Conservation (phyloP, 75 land plant genomes). For the Sequoiadendron giganteum region DNA sequence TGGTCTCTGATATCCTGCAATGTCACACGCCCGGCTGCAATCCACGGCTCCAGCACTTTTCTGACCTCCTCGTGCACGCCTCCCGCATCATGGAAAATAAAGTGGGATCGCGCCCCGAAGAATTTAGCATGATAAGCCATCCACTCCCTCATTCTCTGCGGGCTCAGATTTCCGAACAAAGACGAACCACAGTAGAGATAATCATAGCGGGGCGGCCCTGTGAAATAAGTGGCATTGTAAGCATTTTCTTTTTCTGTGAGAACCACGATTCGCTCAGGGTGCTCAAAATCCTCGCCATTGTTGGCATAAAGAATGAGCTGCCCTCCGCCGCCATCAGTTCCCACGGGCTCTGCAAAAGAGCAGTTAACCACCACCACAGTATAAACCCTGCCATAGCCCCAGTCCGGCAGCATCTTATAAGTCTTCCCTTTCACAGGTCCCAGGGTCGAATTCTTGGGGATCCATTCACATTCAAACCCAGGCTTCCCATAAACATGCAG, state of each 20-base stretch:
- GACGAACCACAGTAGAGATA: constrained; percentile 91
- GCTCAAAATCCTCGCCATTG: constrained; percentile 13
- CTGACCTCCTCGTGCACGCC: constrained; percentile 59
- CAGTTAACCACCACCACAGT: constrained; percentile 48
- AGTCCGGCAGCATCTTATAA: constrained; percentile 27
- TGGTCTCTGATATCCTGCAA: constrained; percentile 75
- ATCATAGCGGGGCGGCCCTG: constrained; percentile 12
- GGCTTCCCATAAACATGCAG: constrained; percentile 29
- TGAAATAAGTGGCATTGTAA: constrained; percentile 3
- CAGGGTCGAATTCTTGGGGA: constrained; percentile 6
- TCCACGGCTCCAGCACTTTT: constrained; percentile 70
- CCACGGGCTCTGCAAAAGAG: constrained; percentile 27
- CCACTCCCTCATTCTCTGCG: constrained; percentile 73
- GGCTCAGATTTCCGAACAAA: constrained; percentile 67
- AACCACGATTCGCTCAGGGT: constrained; percentile 10
- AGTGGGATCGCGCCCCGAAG: constrained; percentile 72
- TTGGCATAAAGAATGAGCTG: constrained; percentile 25
- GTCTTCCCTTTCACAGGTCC: constrained; percentile 12
- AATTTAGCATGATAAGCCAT: constrained; percentile 82
- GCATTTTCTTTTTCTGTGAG: constrained; percentile 23
- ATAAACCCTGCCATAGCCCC: constrained; percentile 34
- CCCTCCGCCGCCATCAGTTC: constrained; percentile 32
- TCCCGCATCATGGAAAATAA: constrained; percentile 88
- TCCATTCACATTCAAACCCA: constrained; percentile 36
- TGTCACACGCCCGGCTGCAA: constrained; percentile 62